These are phyloP conservation scores for Cladosporium austrohemisphaericum DNA, from an alignment of 2,329 filamentous ascomycete genomes.

Conservation along the genomic window DNA sequence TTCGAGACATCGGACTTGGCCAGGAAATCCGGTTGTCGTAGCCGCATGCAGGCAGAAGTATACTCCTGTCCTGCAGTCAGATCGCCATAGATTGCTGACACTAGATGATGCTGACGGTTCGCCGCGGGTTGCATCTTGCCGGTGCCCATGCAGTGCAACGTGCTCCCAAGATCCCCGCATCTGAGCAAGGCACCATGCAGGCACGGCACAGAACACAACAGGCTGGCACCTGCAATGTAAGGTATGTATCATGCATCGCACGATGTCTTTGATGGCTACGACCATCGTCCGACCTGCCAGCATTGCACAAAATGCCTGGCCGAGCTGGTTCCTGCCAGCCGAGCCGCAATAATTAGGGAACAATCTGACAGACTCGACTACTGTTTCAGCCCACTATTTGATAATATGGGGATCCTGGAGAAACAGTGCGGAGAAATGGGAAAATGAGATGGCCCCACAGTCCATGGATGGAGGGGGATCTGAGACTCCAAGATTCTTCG, in stretches of 20 bases:
- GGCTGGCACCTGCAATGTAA: background rate
- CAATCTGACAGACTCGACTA: no score
- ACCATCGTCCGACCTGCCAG: no score
- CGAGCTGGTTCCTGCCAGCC: no score
- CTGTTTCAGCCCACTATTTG: no score
- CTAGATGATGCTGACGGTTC: background rate
- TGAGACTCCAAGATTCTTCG: background rate
- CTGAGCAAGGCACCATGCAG: constrained; percentile 7
- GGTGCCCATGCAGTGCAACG: constrained; percentile 11
- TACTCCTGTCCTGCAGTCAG: background rate
- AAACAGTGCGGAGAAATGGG: constrained; percentile 1
- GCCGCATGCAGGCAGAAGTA: background rate
- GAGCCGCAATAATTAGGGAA: no score
- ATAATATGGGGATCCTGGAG: constrained; percentile 7
- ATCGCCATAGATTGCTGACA: background rate
- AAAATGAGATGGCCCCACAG: constrained; percentile 7
- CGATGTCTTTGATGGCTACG: no score
- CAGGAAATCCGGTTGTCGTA: background rate
- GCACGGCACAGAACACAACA: constrained; percentile 2
- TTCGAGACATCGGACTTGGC: background rate
- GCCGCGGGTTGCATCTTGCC: constrained; percentile 1
- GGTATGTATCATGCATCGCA: no score
- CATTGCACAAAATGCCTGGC: no score
- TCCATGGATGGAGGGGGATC: background rate
- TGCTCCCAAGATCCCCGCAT: constrained; percentile 6